These are phyloP conservation scores for Wakefieldia striispora DNA, from an alignment of 768 basidiomycete species.

Conservation along the genomic window DNA sequence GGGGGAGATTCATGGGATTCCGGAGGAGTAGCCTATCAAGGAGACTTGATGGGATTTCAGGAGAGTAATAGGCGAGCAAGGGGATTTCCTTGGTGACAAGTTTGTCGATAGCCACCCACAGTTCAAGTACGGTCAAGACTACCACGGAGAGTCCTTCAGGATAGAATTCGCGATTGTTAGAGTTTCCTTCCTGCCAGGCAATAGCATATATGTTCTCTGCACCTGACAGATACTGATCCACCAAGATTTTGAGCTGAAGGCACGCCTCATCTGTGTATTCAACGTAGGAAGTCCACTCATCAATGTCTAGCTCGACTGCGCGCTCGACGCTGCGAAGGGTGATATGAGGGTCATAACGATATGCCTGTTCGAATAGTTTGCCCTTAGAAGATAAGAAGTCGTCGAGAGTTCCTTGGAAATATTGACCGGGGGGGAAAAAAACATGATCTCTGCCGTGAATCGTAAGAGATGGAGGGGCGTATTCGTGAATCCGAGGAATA, in stretches of 20 bases:
- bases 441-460: no score
- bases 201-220: not conserved
- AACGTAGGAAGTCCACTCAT: conserved; percentile 29
- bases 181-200: no score
- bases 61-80: no score
- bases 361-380: no score
- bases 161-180: no score
- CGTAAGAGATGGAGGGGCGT: no score
- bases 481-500: no score
- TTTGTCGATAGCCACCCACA: conserved; percentile 35
- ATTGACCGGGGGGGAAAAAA: no score
- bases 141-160: conserved; percentile 31
- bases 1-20: not conserved
- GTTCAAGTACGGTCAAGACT: conserved; percentile 36
- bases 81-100: conserved; percentile 8
- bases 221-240: no score
- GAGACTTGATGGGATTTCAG: conserved; percentile 22
- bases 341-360: not conserved
- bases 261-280: not conserved
- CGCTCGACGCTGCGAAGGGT: conserved; percentile 37
- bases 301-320: conserved; percentile 29
- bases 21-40: conserved; percentile 28
- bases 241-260: no score
- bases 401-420: not conserved
- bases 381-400: conserved; percentile 15